phyloP scores from a whole-genome alignment of 495 filamentous ascomycete species.

The Tuber melanosporum region DNA sequence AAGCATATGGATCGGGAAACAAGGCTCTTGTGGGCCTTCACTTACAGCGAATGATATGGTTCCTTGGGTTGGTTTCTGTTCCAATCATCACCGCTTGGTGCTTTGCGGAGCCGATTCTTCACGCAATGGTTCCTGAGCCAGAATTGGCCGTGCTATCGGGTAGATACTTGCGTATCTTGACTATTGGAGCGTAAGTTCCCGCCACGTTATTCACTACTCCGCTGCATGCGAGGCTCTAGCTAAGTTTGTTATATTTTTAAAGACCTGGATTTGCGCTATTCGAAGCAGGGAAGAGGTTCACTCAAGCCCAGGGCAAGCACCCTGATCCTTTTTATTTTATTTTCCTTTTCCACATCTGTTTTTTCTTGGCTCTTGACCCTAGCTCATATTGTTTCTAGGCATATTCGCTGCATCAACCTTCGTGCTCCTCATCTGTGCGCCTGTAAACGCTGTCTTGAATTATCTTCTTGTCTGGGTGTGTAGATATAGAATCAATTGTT shows the following conservation, averaged over 20 bases:
- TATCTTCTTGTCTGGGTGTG: slow-evolving; percentile 62
- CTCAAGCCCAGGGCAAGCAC: slow-evolving; percentile 59
- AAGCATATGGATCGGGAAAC: slow-evolving; percentile 65
- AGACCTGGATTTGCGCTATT: slow-evolving; percentile 61
- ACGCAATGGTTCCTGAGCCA: slow-evolving; percentile 54
- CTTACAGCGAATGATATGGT: slow-evolving; percentile 62
- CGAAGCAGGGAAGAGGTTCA: slow-evolving; percentile 63
- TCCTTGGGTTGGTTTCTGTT: slow-evolving; percentile 57
- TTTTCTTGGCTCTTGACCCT: neutral
- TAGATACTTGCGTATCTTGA: slow-evolving; percentile 59
- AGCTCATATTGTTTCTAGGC: neutral
- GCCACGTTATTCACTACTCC: neutral
- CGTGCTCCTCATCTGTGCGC: slow-evolving; percentile 59
- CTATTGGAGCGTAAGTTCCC: slow-evolving; percentile 50
- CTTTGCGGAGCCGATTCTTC: slow-evolving; percentile 52
- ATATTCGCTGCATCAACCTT: slow-evolving; percentile 62
- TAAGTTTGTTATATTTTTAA: neutral
- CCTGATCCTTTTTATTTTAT: neutral
- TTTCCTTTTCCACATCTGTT: neutral
- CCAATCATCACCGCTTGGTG: slow-evolving; percentile 59
- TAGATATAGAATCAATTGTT: neutral
- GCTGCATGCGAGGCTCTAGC: neutral
- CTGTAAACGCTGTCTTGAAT: slow-evolving; percentile 60
- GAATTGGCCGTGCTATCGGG: slow-evolving; percentile 60
- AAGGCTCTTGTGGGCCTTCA: slow-evolving; percentile 64